These are phyloP conservation scores for Salinomyces thailandicus DNA, from an alignment of 2,329 filamentous ascomycete species.

Conservation along the genomic window DNA sequence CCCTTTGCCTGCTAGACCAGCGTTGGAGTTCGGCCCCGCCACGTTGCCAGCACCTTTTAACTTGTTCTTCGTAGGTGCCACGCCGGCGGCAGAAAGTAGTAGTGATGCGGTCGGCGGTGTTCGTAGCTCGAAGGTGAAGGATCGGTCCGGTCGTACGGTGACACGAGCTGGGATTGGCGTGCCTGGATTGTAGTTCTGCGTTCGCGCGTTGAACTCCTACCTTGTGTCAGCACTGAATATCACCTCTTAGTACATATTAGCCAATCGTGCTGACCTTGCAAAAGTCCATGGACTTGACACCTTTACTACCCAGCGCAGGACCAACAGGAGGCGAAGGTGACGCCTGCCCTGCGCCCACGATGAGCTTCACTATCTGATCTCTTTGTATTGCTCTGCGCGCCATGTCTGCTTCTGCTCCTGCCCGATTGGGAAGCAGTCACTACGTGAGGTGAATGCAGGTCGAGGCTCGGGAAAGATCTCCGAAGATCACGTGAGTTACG, in stretches of 20 bases:
- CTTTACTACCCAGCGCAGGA: conserved; percentile 90
- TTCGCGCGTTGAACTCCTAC: conserved; percentile 95
- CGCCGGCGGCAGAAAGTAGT: conserved; percentile 70
- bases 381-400: conserved; percentile 41
- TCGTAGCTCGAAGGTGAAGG: conserved; percentile 85
- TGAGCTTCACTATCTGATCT: conserved; percentile 86
- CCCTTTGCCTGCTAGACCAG: conserved; percentile 26
- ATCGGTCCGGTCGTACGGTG: conserved; percentile 82
- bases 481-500: not conserved
- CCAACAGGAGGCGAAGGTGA: conserved; percentile 92
- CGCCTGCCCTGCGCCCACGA: conserved; percentile 91
- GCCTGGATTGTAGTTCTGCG: conserved; percentile 68
- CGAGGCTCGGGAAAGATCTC: not conserved
- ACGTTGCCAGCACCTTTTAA: conserved; percentile 56
- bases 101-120: conserved; percentile 87
- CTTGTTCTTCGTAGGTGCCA: conserved; percentile 64
- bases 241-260: not conserved
- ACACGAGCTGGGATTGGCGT: conserved; percentile 86
- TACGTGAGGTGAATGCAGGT: not conserved
- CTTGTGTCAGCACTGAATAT: not conserved
- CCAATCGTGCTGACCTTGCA: conserved; percentile 64
- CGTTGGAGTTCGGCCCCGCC: conserved; percentile 33
- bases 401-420: conserved; percentile 29
- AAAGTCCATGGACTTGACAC: conserved; percentile 99
- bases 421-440: not conserved